Conservation (phyloP, 2,329 filamentous ascomycete species). For the Aspergillus amoenus region DNA sequence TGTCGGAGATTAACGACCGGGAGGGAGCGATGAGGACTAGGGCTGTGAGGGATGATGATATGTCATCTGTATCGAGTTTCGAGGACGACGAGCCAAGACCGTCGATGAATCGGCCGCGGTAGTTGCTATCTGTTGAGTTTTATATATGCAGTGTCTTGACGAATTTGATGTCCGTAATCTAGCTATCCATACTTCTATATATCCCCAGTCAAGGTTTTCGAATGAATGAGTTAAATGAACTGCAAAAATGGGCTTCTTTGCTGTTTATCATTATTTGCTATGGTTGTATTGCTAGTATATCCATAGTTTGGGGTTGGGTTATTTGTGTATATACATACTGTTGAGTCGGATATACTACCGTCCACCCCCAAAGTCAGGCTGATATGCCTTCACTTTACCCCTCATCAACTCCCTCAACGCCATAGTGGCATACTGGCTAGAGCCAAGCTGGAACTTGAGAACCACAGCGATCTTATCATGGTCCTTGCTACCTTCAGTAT, state of each 20-base stretch:
- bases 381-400: slow-evolving; percentile 61
- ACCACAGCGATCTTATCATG: slow-evolving; percentile 63
- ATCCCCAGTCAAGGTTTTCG: too few species aligned
- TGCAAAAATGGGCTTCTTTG: neutral
- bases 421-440: slow-evolving; percentile 83
- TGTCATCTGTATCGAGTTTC: slow-evolving; percentile 35
- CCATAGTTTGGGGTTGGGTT: neutral
- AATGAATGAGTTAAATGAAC: neutral
- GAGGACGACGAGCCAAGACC: slow-evolving; percentile 19
- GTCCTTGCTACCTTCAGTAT: slow-evolving; percentile 1
- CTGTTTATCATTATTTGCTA: neutral
- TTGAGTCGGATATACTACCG: slow-evolving; percentile 13
- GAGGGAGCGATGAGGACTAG: slow-evolving; percentile 3
- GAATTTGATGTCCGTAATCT: too few species aligned
- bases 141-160: too few species aligned
- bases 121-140: neutral
- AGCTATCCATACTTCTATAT: too few species aligned
- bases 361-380: slow-evolving; percentile 60
- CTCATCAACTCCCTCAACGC: slow-evolving; percentile 77
- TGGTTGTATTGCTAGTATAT: neutral
- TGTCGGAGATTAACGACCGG: slow-evolving; percentile 23
- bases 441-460: slow-evolving; percentile 72
- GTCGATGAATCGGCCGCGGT: neutral
- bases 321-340: neutral
- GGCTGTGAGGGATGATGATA: slow-evolving; percentile 25